These are phyloP conservation scores for Piper longum DNA, from an alignment of 164 flowering plant species.

Conservation along the genomic window DNA sequence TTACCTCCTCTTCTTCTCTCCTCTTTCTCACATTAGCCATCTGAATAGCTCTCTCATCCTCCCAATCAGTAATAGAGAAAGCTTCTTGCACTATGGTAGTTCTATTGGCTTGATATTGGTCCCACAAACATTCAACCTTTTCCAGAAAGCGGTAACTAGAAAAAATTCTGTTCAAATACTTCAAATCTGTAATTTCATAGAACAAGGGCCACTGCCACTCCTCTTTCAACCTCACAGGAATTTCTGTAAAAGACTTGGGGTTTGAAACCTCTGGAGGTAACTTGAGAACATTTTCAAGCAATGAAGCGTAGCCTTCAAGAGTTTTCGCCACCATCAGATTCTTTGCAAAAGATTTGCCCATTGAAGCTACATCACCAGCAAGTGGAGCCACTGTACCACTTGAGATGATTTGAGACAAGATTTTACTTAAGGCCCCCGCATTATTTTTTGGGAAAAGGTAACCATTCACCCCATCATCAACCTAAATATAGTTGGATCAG, in stretches of 20 bases:
- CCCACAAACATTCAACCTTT: conserved; percentile 34
- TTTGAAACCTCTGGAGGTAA: conserved; percentile 76
- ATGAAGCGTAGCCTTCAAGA: conserved; percentile 60
- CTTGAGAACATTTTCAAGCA: conserved; percentile 54
- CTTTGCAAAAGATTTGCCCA: conserved; percentile 48
- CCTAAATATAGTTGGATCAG: conserved; percentile 35
- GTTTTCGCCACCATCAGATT: conserved; percentile 63
- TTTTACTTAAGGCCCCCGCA: conserved; percentile 31
- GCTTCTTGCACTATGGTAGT: conserved; percentile 21
- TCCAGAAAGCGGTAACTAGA: conserved; percentile 31
- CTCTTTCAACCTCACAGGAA: conserved; percentile 33
- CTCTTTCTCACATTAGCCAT: conserved; percentile 40
- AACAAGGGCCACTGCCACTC: conserved; percentile 83
- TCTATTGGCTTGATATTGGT: conserved; percentile 11
- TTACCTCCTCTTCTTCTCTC: conserved; percentile 92
- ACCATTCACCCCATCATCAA: conserved; percentile 82
- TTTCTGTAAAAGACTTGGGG: conserved; percentile 36
- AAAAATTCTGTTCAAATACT: conserved; percentile 20
- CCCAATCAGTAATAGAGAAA: conserved; percentile 63
- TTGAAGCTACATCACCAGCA: conserved; percentile 46
- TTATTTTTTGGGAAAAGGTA: conserved; percentile 76
- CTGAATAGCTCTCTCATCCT: conserved; percentile 40
- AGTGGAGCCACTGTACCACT: conserved; percentile 53
- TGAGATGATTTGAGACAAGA: conserved; percentile 37
- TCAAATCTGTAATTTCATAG: conserved; percentile 18